Evolutionary conservation across 2,329 filamentous ascomycete genomes (phyloP), one percentile per base, ranked within the genome.

Genomic region (Monosporascus cannonballus): DNA sequence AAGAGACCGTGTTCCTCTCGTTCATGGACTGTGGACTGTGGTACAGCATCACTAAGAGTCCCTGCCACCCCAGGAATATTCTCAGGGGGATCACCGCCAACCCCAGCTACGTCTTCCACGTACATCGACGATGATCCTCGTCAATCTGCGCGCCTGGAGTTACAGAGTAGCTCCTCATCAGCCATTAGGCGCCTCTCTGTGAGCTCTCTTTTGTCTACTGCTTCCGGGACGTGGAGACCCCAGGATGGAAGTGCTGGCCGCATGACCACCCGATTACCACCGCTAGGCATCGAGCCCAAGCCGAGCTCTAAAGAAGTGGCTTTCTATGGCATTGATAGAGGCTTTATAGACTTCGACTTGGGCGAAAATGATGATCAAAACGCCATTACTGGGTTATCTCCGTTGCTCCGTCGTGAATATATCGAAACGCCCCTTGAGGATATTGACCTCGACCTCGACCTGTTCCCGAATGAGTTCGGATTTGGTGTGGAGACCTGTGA

Each of bases 321-420:
- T 6, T 80, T 76, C 44, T 90, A 88, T 64, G 89, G 89, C 6
- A 79, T 87, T 54, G 89, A 93, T 63, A 76, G 81, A 52, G 89
- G 89, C 1, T 75, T 83, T 55, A 78, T 78, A 9, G 89, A 93
- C 68, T 71, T 82, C 20, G 89, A 93, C 61, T 71, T 88, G 1
- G 82, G 83, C 27, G 80, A 78, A 49, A 92, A 92, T 60, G 81
- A 90, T 62, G 89, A 93, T 59, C 70, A 73, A 30, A 79, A 79
- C 48, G 87, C 87, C 17, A 84, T 92, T 39, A 77, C 77, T 15
- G 67, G 65, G 3, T 61, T 61, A 22, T 69, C 68, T 11, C 68
- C 67, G 2, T 49, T 66, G 34, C 51, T 66, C 25, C 61, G 63
- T 42, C 60, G 62, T 44, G 64, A 67, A 25, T 56, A 54, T 38